Conservation (phyloP, 2,329 filamentous ascomycete genomes). For the Aspergillus fumigatiaffinis region DNA sequence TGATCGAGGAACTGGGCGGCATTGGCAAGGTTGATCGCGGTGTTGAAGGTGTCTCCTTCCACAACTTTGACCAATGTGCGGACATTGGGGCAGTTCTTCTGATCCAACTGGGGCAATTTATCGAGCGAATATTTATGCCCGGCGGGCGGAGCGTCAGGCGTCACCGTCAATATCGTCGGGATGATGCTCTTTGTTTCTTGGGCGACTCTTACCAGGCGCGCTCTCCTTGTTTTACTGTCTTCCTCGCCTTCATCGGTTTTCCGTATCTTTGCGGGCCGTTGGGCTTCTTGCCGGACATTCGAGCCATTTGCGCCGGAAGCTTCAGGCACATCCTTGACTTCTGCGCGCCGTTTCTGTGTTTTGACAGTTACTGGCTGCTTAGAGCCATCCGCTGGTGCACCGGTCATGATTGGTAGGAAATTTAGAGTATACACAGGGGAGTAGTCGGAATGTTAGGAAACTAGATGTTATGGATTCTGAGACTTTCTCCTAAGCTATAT, state of each 20-base stretch:
- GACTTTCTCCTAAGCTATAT: neutral
- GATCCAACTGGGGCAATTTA: constrained; percentile 39
- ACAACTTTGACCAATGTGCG: constrained; percentile 47
- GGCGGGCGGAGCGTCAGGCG: constrained; percentile 40
- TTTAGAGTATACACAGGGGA: neutral
- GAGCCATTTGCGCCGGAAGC: neutral
- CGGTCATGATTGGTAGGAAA: neutral
- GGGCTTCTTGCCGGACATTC: neutral
- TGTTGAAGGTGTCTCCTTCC: constrained; percentile 57
- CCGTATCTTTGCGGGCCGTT: neutral
- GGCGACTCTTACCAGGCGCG: constrained; percentile 41
- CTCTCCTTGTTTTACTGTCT: constrained; percentile 5
- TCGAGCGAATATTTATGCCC: constrained; percentile 39
- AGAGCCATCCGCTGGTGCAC: neutral
- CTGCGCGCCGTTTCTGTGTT: neutral
- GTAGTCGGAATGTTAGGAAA: neutral
- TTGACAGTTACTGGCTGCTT: neutral
- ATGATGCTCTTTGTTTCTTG: constrained; percentile 48
- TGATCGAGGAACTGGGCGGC: constrained; percentile 16
- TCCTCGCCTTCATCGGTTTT: neutral
- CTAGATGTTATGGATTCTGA: neutral
- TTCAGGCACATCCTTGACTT: neutral
- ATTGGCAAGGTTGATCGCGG: constrained; percentile 44
- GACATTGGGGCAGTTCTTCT: constrained; percentile 42
- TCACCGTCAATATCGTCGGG: constrained; percentile 44